These are phyloP conservation scores for Diaporthe citri DNA, from an alignment of 2,329 filamentous ascomycete genomes.

Conservation along the genomic window DNA sequence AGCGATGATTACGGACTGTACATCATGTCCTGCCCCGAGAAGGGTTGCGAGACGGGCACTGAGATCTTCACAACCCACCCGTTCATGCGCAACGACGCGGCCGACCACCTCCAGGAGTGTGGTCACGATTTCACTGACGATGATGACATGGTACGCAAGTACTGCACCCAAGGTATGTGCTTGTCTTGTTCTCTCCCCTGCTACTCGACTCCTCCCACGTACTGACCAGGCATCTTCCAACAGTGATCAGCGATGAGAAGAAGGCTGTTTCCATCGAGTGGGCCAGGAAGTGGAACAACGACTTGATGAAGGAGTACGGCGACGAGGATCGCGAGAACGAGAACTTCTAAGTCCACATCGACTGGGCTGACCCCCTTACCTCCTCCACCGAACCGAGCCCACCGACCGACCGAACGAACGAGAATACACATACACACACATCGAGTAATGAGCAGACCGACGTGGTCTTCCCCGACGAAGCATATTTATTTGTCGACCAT, in stretches of 20 bases:
- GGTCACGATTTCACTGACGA: not conserved
- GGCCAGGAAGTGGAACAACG: constrained; percentile 3
- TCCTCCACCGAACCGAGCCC: not conserved
- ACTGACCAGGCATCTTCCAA: not conserved
- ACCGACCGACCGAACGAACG: not conserved
- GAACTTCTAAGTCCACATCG: not conserved
- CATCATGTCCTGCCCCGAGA: constrained; percentile 7
- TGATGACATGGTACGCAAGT: constrained; percentile 5
- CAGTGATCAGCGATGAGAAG: constrained; percentile 21
- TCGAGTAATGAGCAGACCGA: not conserved
- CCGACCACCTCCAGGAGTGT: not conserved
- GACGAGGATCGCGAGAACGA: not conserved
- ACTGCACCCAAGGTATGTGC: constrained; percentile 16
- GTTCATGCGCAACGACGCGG: not conserved
- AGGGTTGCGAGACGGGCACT: not conserved
- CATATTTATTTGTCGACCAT: not conserved
- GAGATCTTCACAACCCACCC: not conserved
- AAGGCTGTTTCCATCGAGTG: constrained; percentile 14
- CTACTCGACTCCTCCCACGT: not conserved
- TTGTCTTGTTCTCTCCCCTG: no score
- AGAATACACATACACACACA: not conserved
- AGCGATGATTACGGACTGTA: constrained; percentile 5
- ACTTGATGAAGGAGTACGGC: not conserved
- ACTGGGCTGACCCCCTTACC: not conserved
- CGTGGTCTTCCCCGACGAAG: not conserved